A percentile compares a stretch with the other conserved stretches of the same genome.
phyloP scores from a whole-genome alignment of 768 basidiomycete genomes.

The Dacryopinax primogenitus region DNA sequence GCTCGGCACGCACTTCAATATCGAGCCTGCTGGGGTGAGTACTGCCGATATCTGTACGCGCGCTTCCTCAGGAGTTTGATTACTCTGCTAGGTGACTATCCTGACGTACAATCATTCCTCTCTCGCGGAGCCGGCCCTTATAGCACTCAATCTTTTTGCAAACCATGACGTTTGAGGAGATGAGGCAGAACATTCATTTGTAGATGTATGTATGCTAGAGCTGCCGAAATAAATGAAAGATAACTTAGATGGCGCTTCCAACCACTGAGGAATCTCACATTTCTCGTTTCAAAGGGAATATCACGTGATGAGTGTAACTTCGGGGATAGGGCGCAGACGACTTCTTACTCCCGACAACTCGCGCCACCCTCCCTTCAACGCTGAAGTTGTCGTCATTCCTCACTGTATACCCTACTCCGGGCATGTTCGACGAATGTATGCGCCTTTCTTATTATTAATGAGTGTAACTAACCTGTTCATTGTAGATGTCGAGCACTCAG shows the following conservation, averaged over 20 bases:
- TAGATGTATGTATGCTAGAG: background rate
- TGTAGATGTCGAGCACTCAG: slow-evolving; percentile 77
- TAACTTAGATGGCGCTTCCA: background rate
- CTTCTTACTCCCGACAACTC: too few relatives aligned
- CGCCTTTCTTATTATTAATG: background rate
- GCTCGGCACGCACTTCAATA: slow-evolving; percentile 58
- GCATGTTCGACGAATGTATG: slow-evolving; percentile 19
- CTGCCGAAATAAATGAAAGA: background rate
- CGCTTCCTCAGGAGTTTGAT: background rate
- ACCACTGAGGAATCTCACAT: slow-evolving; percentile 5
- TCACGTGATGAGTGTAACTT: too few relatives aligned
- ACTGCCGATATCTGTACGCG: background rate
- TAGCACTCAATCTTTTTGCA: slow-evolving; percentile 11
- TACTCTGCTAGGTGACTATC: slow-evolving; percentile 46
- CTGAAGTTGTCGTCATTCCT: background rate
- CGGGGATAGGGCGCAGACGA: slow-evolving; percentile 7
- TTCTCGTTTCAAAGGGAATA: too few relatives aligned
- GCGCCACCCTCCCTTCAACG: background rate
- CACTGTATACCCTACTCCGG: background rate
- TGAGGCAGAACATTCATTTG: background rate
- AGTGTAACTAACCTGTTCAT: background rate
- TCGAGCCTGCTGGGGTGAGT: slow-evolving; percentile 70
- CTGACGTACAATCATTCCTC: slow-evolving; percentile 74
- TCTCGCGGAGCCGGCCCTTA: slow-evolving; percentile 62
- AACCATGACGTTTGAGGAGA: background rate